Base-by-base conservation (phyloP, 2,329 filamentous ascomycete species). In the Fusarium musae region DNA sequence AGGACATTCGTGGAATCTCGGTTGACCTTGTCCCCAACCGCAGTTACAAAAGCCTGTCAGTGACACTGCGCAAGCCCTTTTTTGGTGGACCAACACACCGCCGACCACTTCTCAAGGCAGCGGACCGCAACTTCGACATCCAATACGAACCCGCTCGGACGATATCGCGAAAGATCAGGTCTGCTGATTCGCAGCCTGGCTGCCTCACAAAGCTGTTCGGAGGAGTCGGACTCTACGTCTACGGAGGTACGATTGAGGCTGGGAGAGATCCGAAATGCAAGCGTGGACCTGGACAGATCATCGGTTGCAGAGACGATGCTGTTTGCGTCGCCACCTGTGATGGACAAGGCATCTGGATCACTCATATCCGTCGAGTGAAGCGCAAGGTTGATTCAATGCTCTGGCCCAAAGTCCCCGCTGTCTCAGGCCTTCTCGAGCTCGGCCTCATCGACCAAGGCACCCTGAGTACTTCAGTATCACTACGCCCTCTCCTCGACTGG, bases 121-220 rank as follows among this genome's bases (percentile, higher is more conserved):
- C 53, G 21, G 59, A 70, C 0, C 59, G 67, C 6, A 50, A 54
- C 12, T 73, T 73, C 10, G 58, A 73, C 32, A 46, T 63, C 4
- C 40, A 26, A 16, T 36, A 28, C 8, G 70, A 73, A 39, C 39
- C 61, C 17, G 54, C 69, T 19, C 39, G 49, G 17, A 32, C 43
- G 26, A 61, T 73, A 21, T 73, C 69, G 6, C 70, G 70, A 17
- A 73, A 66, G 58, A 66, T 73, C 17, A 69, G 70, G 19, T 66
- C 66, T 9, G 62, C 69, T 15, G 70, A 73, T 30, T 73, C 70
- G 11, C 70, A 73, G 21, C 70, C 70, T 21, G 69, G 70, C 26
- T 73, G 69, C 23, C 54, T 70, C 15, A 59, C 70, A 10, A 64
- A 57, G 13, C 15, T 54, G 2, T 59, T 73, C 10, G 66, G 66